These are phyloP conservation scores for Pseudognaphalium luteoalbum DNA, from an alignment of 129 eudicot species.

Conservation along the genomic window DNA sequence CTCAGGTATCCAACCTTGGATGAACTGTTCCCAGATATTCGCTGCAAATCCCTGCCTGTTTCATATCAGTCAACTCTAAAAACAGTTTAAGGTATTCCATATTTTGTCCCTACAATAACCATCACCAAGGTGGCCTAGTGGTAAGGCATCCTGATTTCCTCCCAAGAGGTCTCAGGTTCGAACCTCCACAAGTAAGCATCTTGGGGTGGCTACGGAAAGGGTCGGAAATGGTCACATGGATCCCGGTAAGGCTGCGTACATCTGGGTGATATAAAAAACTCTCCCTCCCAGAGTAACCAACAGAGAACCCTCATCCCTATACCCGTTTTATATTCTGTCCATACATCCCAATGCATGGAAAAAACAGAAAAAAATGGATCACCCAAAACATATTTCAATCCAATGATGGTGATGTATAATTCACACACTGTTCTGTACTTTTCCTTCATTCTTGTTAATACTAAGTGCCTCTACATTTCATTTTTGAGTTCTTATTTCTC, in stretches of 20 bases:
- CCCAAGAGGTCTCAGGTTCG: too few species aligned
- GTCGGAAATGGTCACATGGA: too few species aligned
- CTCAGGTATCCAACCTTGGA: constrained; percentile 75
- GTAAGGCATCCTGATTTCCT: too few species aligned
- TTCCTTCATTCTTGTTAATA: not conserved
- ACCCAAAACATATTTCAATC: too few species aligned
- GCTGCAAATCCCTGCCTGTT: constrained; percentile 99
- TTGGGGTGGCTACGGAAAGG: too few species aligned
- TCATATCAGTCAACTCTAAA: constrained; percentile 62
- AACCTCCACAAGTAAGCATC: not conserved
- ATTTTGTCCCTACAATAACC: not conserved
- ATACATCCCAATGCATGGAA: not conserved
- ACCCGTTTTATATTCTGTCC: too few species aligned
- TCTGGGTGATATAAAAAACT: too few species aligned
- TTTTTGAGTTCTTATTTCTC: not conserved
- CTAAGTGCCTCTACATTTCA: not conserved
- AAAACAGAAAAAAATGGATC: not conserved
- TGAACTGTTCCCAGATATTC: constrained; percentile 72
- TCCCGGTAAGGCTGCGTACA: too few species aligned
- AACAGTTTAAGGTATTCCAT: constrained; percentile 20
- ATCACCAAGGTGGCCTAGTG: too few species aligned
- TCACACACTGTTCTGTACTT: not conserved
- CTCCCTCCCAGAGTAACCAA: too few species aligned
- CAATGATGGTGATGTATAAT: not conserved
- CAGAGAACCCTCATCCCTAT: too few species aligned